Evolutionary conservation across 1,284 basidiomycete genomes (phyloP), one percentile per base, ranked within the genome.

Genomic region (Rhodotorula glutinis): DNA sequence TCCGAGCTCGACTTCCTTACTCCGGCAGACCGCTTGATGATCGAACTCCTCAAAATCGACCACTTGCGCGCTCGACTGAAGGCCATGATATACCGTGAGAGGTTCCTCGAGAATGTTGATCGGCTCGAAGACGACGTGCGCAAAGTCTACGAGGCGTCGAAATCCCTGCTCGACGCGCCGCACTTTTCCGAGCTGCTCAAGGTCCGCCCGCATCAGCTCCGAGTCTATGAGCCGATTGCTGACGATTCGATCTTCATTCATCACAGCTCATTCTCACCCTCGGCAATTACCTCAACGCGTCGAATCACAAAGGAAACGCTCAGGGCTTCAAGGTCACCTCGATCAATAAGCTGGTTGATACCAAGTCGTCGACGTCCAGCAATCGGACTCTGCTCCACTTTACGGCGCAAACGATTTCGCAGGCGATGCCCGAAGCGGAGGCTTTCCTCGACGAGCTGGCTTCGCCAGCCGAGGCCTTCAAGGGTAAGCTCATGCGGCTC

Each of bases 331-430:
- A 91, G 76, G 88, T 98, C 67, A 92, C 91, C 79, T 96, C 92
- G 79, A 96, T 98, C 81, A 98, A 98, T 82, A 94, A 93, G 91
- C 84, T 98, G 59, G 95, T 98, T 52, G 96, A 98, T 76, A 98
- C 95, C 4, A 98, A 98, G 80, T 96, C 94, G 4, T 73, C 75
- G 19, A 79, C 58, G n/a, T 84, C 91, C 63, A 88, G 94, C 77
- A 90, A 92, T 69, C 91, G 90, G 25, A 98, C 95, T 0, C 83
- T 98, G 51, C 82, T 98, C 13, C 95, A 98, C 79, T 98, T 98
- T 82, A 80, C 98, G 60, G 94, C 98, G 77, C 84, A 88, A 60
- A 95, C 92, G 0, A 87, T 98, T 9, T 83, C 87, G 16, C 89
- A 88, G 74, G 88, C 93, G 75, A 98, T 98, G 81, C 88, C 88